phyloP scores from a whole-genome alignment of 208 protist species.

The Wallacemonas rigidus region DNA sequence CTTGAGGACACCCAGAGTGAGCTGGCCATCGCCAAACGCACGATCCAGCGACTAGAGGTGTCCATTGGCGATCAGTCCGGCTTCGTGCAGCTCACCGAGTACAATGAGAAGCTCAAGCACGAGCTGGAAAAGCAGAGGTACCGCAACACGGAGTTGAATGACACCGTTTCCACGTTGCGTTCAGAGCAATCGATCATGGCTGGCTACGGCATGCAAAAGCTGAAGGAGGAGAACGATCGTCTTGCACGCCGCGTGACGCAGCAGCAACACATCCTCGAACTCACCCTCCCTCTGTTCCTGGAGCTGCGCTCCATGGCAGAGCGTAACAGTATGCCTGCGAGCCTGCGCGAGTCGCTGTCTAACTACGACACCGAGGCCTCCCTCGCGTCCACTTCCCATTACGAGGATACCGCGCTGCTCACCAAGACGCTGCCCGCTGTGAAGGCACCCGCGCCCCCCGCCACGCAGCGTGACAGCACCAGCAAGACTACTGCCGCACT shows the following conservation, averaged over 20 bases:
- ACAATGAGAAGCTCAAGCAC: slow-evolving; percentile 66
- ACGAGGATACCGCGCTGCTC: slow-evolving; percentile 1
- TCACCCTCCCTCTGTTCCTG: slow-evolving; percentile 65
- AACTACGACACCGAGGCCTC: slow-evolving; percentile 50
- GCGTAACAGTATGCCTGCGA: slow-evolving; percentile 41
- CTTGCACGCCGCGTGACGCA: slow-evolving; percentile 58
- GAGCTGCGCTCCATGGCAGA: slow-evolving; percentile 72
- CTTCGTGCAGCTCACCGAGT: slow-evolving; percentile 74
- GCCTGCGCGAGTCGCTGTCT: slow-evolving; percentile 53
- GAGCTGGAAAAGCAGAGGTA: slow-evolving; percentile 60
- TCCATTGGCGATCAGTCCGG: slow-evolving; percentile 70
- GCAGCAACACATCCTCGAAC: slow-evolving; percentile 51
- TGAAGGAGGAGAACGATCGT: slow-evolving; percentile 79
- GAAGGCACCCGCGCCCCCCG: slow-evolving; percentile 16
- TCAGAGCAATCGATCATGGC: slow-evolving; percentile 75
- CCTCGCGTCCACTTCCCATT: slow-evolving; percentile 7
- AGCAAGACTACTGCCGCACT: slow-evolving; percentile 12
- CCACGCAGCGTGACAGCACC: neutral
- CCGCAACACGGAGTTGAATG: slow-evolving; percentile 55
- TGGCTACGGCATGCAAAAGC: slow-evolving; percentile 69
- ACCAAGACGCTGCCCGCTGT: slow-evolving; percentile 18
- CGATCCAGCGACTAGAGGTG: slow-evolving; percentile 83
- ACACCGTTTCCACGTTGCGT: slow-evolving; percentile 68
- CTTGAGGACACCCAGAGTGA: slow-evolving; percentile 59
- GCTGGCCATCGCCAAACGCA: slow-evolving; percentile 74